phyloP scores from a whole-genome alignment of 164 flowering plant genomes.

The Piper betle region DNA sequence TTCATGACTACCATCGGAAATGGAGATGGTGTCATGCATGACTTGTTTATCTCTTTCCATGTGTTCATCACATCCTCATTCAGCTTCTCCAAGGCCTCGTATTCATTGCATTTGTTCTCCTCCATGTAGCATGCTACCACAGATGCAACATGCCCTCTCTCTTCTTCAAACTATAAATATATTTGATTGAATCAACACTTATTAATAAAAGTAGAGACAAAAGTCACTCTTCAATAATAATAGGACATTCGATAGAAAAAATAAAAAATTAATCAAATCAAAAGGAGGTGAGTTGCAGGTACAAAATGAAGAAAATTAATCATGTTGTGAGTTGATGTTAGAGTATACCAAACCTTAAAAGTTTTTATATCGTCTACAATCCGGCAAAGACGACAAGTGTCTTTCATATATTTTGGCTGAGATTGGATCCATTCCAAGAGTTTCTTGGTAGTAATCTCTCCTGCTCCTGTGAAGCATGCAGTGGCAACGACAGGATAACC shows the following conservation, averaged over 20 bases:
- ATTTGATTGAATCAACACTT: background rate
- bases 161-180: background rate
- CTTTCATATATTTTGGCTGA: background rate
- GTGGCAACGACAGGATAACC: background rate
- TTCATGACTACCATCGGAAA: background rate
- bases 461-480: background rate
- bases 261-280: background rate
- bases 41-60: background rate
- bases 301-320: too few relatives aligned
- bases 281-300: background rate
- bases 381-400: constrained; percentile 3
- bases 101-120: background rate
- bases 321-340: too few relatives aligned
- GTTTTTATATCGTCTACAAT: constrained; percentile 9
- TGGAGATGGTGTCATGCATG: background rate
- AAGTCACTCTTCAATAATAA: too few relatives aligned
- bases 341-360: background rate
- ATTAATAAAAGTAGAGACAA: too few relatives aligned
- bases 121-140: background rate
- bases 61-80: background rate
- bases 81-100: background rate
- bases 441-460: background rate
- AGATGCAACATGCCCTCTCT: background rate
- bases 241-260: background rate
- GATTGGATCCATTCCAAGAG: too few relatives aligned